phyloP scores from a whole-genome alignment of 129 eudicot genomes.

The Artemisia annua region DNA sequence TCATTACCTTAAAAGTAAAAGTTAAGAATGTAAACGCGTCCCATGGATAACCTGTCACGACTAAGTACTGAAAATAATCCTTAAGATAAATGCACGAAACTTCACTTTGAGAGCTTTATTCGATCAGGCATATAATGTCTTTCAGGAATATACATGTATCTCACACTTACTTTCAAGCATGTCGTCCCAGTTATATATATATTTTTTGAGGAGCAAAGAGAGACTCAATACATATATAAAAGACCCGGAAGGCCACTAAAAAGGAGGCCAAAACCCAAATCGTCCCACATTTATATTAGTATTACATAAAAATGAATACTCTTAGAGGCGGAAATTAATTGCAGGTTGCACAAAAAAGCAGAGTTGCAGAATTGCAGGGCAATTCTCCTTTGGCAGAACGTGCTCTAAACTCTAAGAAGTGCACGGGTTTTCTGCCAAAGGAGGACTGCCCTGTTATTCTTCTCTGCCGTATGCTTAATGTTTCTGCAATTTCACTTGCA shows the following conservation, averaged over 20 bases:
- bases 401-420: constrained; percentile 1
- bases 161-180: no score
- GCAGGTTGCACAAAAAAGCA: background rate
- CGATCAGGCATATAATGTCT: no score
- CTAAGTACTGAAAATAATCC: background rate
- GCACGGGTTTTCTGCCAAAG: constrained; percentile 45
- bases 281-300: background rate
- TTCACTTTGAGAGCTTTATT: no score
- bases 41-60: no score
- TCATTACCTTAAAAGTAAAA: no score
- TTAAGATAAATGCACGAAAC: no score
- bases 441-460: constrained; percentile 59
- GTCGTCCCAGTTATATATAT: background rate
- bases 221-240: no score
- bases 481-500: background rate
- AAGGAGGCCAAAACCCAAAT: no score
- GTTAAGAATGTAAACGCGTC: no score
- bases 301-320: background rate
- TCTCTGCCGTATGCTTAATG: constrained; percentile 24
- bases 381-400: constrained; percentile 66
- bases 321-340: background rate
- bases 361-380: constrained; percentile 10
- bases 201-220: no score
- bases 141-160: no score
- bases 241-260: no score